Conservation (phyloP, 202 grass and related monocot genomes). For the Zizania palustris region DNA sequence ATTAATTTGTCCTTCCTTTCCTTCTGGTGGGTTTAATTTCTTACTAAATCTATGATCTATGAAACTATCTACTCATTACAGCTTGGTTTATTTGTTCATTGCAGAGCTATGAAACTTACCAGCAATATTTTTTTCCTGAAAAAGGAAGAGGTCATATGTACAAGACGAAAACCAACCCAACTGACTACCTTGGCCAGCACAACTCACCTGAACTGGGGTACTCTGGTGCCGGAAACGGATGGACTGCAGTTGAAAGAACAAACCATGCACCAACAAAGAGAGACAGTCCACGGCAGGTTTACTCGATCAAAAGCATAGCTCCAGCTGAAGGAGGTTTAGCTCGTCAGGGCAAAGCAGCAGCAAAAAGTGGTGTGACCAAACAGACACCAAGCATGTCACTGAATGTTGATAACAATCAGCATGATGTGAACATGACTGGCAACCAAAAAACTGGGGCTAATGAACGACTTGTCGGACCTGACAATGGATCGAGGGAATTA, state of each 20-base stretch:
- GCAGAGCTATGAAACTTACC: slow-evolving; percentile 13
- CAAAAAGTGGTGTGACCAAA: slow-evolving; percentile 23
- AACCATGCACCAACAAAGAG: neutral
- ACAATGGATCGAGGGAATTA: neutral
- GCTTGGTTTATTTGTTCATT: slow-evolving; percentile 24
- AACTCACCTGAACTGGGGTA: neutral
- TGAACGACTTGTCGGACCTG: neutral
- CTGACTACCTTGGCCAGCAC: neutral
- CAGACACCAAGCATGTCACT: slow-evolving; percentile 8
- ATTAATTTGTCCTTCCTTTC: neutral
- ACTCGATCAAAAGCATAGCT: slow-evolving; percentile 36
- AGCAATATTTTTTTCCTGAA: slow-evolving; percentile 6
- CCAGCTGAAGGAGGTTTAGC: slow-evolving; percentile 19
- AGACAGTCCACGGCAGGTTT: neutral
- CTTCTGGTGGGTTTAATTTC: neutral
- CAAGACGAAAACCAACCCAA: neutral
- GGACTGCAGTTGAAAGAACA: neutral
- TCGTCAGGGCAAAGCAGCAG: slow-evolving; percentile 15
- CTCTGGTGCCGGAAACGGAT: neutral
- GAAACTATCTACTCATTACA: neutral
- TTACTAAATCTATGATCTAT: neutral
- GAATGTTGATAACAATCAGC: slow-evolving; percentile 1
- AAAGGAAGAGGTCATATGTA: slow-evolving; percentile 33
- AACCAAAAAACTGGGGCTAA: neutral
- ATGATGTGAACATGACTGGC: neutral